Evolutionary conservation across 1,139 yeast species (phyloP).

Genomic region (Diutina sp.): DNA sequence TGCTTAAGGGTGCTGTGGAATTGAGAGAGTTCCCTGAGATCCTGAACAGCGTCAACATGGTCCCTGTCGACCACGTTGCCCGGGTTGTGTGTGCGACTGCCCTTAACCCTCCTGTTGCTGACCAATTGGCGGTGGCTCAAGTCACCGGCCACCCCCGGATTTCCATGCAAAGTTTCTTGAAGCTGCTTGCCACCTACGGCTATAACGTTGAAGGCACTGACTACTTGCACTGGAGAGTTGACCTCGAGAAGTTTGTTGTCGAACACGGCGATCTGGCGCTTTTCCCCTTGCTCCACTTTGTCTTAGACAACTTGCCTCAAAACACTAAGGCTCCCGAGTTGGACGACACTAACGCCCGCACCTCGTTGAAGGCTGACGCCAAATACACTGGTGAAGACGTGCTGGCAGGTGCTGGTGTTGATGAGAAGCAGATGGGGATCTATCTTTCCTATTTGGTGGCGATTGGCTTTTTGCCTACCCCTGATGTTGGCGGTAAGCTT

Average conservation of each 20-base stretch:
- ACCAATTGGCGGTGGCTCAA: constrained; percentile 63
- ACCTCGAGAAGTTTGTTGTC: constrained; percentile 66
- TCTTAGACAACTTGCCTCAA: constrained; percentile 80
- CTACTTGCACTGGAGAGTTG: constrained; percentile 68
- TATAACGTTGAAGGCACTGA: constrained; percentile 50
- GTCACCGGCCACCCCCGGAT: constrained; percentile 97
- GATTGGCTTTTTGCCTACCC: constrained; percentile 65
- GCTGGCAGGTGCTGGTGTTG: constrained; percentile 64
- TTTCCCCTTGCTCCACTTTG: constrained; percentile 89
- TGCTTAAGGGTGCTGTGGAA: constrained; percentile 90
- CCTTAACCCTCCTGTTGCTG: constrained; percentile 50
- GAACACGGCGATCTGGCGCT: constrained; percentile 71
- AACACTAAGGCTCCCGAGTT: constrained; percentile 91
- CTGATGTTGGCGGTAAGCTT: constrained; percentile 34
- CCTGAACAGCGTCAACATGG: constrained; percentile 83
- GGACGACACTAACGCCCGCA: constrained; percentile 70
- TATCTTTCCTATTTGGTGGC: constrained; percentile 71
- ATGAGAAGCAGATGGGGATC: constrained; percentile 49
- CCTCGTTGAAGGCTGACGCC: constrained; percentile 48
- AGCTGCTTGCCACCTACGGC: constrained; percentile 55
- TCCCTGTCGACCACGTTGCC: constrained; percentile 97
- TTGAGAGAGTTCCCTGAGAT: constrained; percentile 79
- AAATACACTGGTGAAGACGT: constrained; percentile 53
- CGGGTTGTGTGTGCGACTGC: constrained; percentile 79
- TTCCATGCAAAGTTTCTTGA: constrained; percentile 61